Conservation (phyloP, 441 rosid genomes). For the Hura crepitans region DNA sequence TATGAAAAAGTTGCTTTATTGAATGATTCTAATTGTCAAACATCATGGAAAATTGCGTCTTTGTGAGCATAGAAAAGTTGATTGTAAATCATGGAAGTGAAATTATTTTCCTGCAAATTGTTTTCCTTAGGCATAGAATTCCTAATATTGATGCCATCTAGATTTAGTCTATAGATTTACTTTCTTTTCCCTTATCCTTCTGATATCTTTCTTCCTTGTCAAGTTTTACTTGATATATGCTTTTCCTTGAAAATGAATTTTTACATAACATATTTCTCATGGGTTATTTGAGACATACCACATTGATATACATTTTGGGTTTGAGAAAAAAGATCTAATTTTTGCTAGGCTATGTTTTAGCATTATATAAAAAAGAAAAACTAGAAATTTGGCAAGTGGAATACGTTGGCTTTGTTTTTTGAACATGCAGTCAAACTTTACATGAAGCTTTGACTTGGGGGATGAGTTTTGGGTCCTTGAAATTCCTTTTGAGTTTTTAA, state of each 20-base stretch:
- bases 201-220: background rate
- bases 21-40: no score
- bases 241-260: background rate
- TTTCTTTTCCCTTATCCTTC: background rate
- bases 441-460: background rate
- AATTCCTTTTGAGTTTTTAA: background rate
- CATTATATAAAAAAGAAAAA: background rate
- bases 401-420: slow-evolving; percentile 1
- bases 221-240: background rate
- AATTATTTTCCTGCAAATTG: no score
- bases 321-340: no score
- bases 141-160: background rate
- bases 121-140: no score
- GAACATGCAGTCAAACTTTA: background rate
- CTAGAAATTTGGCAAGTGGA: background rate
- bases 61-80: no score
- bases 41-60: no score
- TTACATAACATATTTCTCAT: background rate
- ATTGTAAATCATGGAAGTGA: no score
- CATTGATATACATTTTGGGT: background rate
- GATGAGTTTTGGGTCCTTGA: background rate
- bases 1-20: no score
- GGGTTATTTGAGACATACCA: background rate
- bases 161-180: background rate
- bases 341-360: background rate